These are phyloP conservation scores for Phytophthora citricola DNA, from an alignment of 352 stramenopile genomes.

Conservation along the genomic window DNA sequence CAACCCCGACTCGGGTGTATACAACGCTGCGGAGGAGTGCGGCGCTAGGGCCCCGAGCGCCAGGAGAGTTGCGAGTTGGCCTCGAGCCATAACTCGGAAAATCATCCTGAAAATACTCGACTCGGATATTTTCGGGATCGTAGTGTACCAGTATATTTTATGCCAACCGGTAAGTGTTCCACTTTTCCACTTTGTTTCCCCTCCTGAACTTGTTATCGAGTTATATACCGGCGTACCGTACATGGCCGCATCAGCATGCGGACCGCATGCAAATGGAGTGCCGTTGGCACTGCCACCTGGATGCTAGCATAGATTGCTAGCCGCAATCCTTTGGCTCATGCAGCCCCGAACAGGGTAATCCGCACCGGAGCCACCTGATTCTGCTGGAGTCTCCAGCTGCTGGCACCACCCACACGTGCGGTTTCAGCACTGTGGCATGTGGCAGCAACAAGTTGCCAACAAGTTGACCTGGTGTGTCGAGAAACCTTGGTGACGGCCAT, in stretches of 20 bases:
- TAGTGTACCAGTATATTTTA: no score
- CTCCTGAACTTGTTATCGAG: conserved; percentile 14
- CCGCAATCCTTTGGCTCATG: conserved; percentile 6
- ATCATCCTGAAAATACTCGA: no score
- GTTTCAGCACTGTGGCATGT: conserved; percentile 23
- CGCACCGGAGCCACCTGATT: conserved; percentile 21
- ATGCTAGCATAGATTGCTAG: conserved; percentile 7
- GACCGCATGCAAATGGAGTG: no score
- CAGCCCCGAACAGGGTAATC: conserved; percentile 8
- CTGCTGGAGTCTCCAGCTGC: conserved; percentile 23
- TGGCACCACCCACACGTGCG: conserved; percentile 23
- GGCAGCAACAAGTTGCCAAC: conserved; percentile 5
- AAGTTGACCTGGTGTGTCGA: conserved; percentile 24
- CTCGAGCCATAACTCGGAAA: no score
- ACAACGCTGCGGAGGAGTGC: neutral
- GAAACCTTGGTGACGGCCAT: conserved; percentile 6
- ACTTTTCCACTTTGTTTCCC: neutral
- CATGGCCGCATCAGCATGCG: no score
- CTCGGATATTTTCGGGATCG: no score
- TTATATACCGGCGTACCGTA: neutral
- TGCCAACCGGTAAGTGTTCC: no score
- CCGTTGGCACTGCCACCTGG: conserved; percentile 3
- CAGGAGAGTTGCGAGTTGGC: conserved; percentile 8
- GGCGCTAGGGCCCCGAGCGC: conserved; percentile 5
- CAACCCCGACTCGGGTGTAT: conserved; percentile 26